Evolutionary conservation across 2,329 filamentous ascomycete genomes (phyloP).

Genomic region (Fusarium sp.): DNA sequence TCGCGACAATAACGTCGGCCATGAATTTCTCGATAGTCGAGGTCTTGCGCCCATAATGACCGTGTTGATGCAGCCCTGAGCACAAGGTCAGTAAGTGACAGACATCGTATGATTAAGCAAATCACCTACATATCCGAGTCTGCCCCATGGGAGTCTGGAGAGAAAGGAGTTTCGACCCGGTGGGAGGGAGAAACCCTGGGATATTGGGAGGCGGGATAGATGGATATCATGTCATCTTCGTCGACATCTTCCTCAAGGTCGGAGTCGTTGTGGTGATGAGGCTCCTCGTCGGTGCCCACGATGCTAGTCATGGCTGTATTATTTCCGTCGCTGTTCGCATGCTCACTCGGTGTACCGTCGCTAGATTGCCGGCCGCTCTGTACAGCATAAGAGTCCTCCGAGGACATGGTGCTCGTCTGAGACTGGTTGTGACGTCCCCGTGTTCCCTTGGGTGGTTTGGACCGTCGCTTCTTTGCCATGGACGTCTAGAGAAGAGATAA

Average conservation of each 20-base stretch:
- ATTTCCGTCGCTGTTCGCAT: constrained; percentile 48
- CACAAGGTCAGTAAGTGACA: constrained; percentile 4
- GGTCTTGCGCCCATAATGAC: constrained; percentile 61
- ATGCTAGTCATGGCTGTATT: constrained; percentile 55
- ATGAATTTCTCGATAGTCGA: constrained; percentile 70
- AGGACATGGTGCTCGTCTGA: constrained; percentile 48
- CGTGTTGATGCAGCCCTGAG: constrained; percentile 58
- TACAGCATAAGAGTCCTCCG: constrained; percentile 46
- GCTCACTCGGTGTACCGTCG: constrained; percentile 50
- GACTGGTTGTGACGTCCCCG: constrained; percentile 39
- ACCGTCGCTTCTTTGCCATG: constrained; percentile 52
- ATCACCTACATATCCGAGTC: constrained; percentile 55
- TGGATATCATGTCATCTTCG: constrained; percentile 55
- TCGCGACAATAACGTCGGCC: constrained; percentile 70
- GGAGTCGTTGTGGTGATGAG: constrained; percentile 41
- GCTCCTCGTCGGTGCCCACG: constrained; percentile 50
- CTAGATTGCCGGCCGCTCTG: constrained; percentile 49
- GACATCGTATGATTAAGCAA: constrained; percentile 33
- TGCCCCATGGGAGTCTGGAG: constrained; percentile 43
- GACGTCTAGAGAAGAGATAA: constrained; percentile 32
- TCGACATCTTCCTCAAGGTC: constrained; percentile 44
- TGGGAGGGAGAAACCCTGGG: constrained; percentile 51
- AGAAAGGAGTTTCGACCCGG: constrained; percentile 50
- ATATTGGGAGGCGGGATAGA: constrained; percentile 57
- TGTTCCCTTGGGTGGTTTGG: constrained; percentile 45